A percentile compares a stretch with the other conserved stretches of the same genome.
These are phyloP conservation scores for Casaregolazyma suthepensis DNA, from an alignment of 1,139 yeast species.

Conservation along the genomic window DNA sequence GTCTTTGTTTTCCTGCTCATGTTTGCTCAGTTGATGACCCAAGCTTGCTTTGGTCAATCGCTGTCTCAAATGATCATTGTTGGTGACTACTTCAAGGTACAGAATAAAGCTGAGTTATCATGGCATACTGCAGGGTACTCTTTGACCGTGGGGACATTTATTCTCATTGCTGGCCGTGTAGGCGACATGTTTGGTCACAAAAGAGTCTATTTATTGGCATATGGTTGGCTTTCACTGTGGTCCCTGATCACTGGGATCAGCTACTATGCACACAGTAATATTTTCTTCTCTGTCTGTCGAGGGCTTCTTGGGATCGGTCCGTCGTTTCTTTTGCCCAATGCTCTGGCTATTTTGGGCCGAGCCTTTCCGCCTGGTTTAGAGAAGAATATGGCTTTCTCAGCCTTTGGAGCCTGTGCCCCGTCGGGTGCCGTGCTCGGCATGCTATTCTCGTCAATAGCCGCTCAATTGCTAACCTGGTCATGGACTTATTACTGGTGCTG, in stretches of 20 bases:
- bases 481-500: slow-evolving; percentile 50
- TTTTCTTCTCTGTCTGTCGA: slow-evolving; percentile 47
- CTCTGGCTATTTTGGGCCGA: slow-evolving; percentile 49
- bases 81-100: slow-evolving; percentile 36
- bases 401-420: slow-evolving; percentile 58
- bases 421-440: slow-evolving; percentile 50
- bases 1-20: slow-evolving; percentile 33
- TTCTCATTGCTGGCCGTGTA: slow-evolving; percentile 52
- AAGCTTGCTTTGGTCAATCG: slow-evolving; percentile 45
- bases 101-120: slow-evolving; percentile 39
- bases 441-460: slow-evolving; percentile 41
- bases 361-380: slow-evolving; percentile 43
- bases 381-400: slow-evolving; percentile 41
- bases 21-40: slow-evolving; percentile 45
- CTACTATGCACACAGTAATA: slow-evolving; percentile 36
- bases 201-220: slow-evolving; percentile 43
- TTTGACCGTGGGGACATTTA: slow-evolving; percentile 57
- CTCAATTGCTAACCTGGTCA: slow-evolving; percentile 45
- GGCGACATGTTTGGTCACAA: slow-evolving; percentile 65
- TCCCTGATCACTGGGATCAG: slow-evolving; percentile 48
- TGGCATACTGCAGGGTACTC: slow-evolving; percentile 60
- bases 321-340: slow-evolving; percentile 52
- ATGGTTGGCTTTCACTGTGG: slow-evolving; percentile 43
- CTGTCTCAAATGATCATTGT: slow-evolving; percentile 38
- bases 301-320: slow-evolving; percentile 59